Evolutionary conservation across 192 early-diverging fungal genomes (phyloP), one percentile per base, ranked within the genome.

Genomic region (Powellomyces hirtus): DNA sequence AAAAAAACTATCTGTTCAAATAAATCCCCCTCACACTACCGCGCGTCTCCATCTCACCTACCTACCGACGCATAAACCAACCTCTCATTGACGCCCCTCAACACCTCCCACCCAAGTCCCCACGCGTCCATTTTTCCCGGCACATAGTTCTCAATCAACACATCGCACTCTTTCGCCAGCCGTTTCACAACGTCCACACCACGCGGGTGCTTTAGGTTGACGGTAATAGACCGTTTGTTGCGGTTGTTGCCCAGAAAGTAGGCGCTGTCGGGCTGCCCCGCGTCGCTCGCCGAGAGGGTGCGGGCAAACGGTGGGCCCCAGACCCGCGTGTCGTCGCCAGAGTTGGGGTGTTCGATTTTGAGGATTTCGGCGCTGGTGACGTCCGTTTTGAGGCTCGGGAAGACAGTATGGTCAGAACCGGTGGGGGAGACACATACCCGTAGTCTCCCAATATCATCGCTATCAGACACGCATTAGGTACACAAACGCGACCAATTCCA

Each of bases 201-300:
- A 16, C 68, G 74, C 14, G 71, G 61, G 0, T 73, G 66, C 66
- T 94, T 94, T 63, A 98, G 83, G 63, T 98, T 90, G 8, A 98
- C 79, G 0, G 93, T 88, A 14, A 98, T 83, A 1, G 92, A 94
- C 64, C 87, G 78, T 70, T 98, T 98, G 84, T 96, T 96, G 6
- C 96, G 85, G 72, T 98, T 98, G 20, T 92, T 86, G 53, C 89
- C 84, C 40, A 98, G 77, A 74, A 94, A 98, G 71, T 98, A 98
- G 6, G 94, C 92, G 45, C 82, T 86, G 62, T 96, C 94, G 0
- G 80, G 82, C 0, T 55, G 51, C 0, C 58, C 10, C 1, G 63
- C 55, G 34, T 81, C 76, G 4, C 51, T 59, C 20, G 57, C 27
- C 31, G 79, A 76, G 11, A 77, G 69, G 38, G 27, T 50, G 0